Conservation (phyloP, 1,139 yeast species). For the Blastobotrys arbuscula region DNA sequence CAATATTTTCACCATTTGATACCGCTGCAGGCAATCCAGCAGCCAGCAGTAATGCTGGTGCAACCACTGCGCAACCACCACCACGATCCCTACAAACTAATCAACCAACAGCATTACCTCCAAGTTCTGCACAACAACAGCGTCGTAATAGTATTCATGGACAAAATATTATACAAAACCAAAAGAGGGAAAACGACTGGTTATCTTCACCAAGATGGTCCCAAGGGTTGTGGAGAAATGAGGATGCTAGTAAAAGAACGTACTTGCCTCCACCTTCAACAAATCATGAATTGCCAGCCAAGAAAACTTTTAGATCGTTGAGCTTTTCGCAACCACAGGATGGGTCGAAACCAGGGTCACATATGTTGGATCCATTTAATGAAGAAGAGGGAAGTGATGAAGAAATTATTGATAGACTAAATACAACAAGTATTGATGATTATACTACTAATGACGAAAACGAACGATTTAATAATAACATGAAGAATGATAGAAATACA, state of each 20-base stretch:
- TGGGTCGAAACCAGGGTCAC: conserved; percentile 12
- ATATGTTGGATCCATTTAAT: conserved; percentile 21
- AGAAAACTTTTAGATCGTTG: conserved; percentile 20
- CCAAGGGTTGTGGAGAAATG: conserved; percentile 9
- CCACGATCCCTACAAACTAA: not conserved
- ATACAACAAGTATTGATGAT: conserved; percentile 11
- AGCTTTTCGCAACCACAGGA: conserved; percentile 19
- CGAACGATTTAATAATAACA: not conserved
- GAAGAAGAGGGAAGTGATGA: conserved; percentile 20
- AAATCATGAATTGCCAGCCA: conserved; percentile 9
- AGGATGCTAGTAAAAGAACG: not conserved
- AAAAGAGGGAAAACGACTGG: conserved; percentile 5
- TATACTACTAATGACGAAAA: not conserved
- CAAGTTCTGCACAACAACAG: not conserved
- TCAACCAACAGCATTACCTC: not conserved
- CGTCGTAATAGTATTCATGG: not conserved
- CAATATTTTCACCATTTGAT: conserved; percentile 9
- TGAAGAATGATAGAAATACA: not conserved
- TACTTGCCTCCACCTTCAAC: not conserved
- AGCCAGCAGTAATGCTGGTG: not conserved
- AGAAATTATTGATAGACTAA: conserved; percentile 13
- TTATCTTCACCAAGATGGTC: conserved; percentile 9
- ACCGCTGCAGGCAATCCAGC: not conserved
- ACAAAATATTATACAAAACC: no score
- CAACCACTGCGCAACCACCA: not conserved